These are phyloP conservation scores for Candida andamanensis DNA, from an alignment of 805 yeast species.

Conservation along the genomic window DNA sequence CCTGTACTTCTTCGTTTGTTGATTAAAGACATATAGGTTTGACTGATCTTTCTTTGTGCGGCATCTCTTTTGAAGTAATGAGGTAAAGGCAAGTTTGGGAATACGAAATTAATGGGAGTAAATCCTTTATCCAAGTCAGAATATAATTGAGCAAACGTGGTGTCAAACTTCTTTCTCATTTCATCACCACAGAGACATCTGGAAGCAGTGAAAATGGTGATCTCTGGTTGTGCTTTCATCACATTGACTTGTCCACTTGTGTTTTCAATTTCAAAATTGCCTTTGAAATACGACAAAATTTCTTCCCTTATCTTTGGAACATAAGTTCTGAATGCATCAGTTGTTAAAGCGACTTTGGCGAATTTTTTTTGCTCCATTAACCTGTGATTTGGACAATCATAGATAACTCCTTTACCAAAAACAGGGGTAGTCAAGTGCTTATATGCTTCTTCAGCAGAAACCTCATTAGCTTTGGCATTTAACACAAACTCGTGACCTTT, in stretches of 20 bases:
- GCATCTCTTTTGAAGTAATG: slow-evolving; percentile 77
- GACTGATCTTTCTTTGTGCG: slow-evolving; percentile 79
- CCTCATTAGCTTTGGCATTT: slow-evolving; percentile 84
- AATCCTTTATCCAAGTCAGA: slow-evolving; percentile 95
- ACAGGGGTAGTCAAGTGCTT: slow-evolving; percentile 98
- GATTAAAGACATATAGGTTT: slow-evolving; percentile 77
- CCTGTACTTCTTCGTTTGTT: slow-evolving; percentile 65
- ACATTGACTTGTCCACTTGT: slow-evolving; percentile 55
- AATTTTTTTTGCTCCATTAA: slow-evolving; percentile 98
- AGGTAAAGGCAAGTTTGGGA: slow-evolving; percentile 89
- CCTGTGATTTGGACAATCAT: slow-evolving; percentile 90
- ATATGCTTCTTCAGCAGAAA: slow-evolving; percentile 95
- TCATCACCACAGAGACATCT: slow-evolving; percentile 89
- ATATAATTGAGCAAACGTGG: slow-evolving; percentile 78
- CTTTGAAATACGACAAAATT: slow-evolving; percentile 57
- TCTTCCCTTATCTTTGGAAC: slow-evolving; percentile 88
- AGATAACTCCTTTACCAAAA: slow-evolving; percentile 94
- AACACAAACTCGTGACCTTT: slow-evolving; percentile 96
- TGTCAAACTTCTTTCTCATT: slow-evolving; percentile 76
- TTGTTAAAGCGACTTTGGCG: slow-evolving; percentile 83
- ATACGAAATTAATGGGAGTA: slow-evolving; percentile 92
- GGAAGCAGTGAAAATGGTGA: slow-evolving; percentile 94
- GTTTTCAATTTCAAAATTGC: slow-evolving; percentile 44
- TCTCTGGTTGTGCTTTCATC: slow-evolving; percentile 84
- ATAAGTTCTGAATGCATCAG: slow-evolving; percentile 74